Evolutionary conservation across 495 filamentous ascomycete genomes (phyloP), one percentile per base, ranked within the genome.

Genomic region (Penicillium antarcticum): DNA sequence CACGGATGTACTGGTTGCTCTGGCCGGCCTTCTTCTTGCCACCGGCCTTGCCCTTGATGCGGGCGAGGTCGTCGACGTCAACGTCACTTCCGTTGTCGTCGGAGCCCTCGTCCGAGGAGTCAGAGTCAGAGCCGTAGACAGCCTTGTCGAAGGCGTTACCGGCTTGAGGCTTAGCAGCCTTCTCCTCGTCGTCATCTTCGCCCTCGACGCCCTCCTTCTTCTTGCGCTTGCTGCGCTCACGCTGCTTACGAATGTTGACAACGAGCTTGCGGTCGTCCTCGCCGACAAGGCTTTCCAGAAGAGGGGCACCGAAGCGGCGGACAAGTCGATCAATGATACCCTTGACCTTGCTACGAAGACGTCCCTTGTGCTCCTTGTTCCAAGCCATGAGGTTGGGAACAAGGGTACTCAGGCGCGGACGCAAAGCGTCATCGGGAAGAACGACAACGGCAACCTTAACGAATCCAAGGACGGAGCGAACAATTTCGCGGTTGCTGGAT

Each of bases 301-400:
- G 57, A 1, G 91, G 85, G 34, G 86, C 85, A 24, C 95, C 92
- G 69, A 96, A 97, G 42, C 91, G 82, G 14, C 94, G 81, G 21
- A 97, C 84, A 76, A 96, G 89, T 24, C 94, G 83, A 71, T 98
- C 94, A 24, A 97, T 68, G 55, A 98, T 96, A 60, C 96, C 90
- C 81, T 96, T 97, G 47, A 98, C 91, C 76, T 97, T 97, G 24
- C 89, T 85, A 54, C 89, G 87, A 66, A 97, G 91, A 61, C 94
- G 90, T 13, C 88, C 91, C 72, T 95, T 97, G 74, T 98, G 95
- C 68, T 98, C 94, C 70, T 96, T 90, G 59, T 87, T 90, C 94
- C 94, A 98, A 16, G 87, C 84, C 84, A 97, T 88, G 9, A 97
- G 73, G 67, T 92, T 95, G 17, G 91, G 88, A 18, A 98, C 80